Conservation (phyloP, 2,329 filamentous ascomycete species). For the Botrytis fabae region DNA sequence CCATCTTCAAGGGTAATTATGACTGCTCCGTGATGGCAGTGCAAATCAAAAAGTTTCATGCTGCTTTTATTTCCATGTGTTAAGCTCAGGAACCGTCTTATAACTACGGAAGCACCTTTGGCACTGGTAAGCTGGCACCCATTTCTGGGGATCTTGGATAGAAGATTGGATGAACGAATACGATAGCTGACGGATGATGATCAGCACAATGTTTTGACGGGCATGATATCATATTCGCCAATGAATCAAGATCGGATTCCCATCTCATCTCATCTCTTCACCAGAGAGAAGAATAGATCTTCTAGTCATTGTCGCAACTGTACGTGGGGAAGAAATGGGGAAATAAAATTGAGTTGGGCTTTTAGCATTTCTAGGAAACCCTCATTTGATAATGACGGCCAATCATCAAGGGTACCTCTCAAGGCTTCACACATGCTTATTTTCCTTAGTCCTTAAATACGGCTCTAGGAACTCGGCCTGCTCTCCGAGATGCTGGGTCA, state of each 20-base stretch:
- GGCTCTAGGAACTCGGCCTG: constrained; percentile 17
- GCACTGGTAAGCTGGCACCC: constrained; percentile 3
- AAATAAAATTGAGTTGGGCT: constrained; percentile 14
- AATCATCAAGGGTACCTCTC: constrained; percentile 5
- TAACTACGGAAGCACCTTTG: constrained; percentile 1
- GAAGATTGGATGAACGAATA: constrained; percentile 18
- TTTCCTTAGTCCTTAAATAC: background rate
- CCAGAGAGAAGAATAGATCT: background rate
- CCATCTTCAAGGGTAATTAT: constrained; percentile 14
- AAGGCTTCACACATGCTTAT: background rate
- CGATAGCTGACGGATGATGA: constrained; percentile 13
- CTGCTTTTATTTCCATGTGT: constrained; percentile 13
- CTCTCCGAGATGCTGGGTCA: constrained; percentile 11
- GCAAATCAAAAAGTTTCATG: constrained; percentile 10
- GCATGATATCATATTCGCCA: constrained; percentile 15
- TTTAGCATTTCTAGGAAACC: background rate
- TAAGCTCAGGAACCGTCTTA: constrained; percentile 17
- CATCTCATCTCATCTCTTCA: constrained; percentile 9
- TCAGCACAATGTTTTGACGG: constrained; percentile 8
- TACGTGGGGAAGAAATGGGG: constrained; percentile 10
- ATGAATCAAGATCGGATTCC: constrained; percentile 4
- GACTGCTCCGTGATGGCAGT: constrained; percentile 14
- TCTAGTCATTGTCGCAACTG: background rate
- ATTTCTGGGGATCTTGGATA: constrained; percentile 11
- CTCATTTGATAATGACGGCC: constrained; percentile 6